A percentile compares a stretch with the other conserved stretches of the same genome.
Evolutionary conservation across 352 stramenopile genomes (phyloP).

Genomic region (Pythium plurisporium): DNA sequence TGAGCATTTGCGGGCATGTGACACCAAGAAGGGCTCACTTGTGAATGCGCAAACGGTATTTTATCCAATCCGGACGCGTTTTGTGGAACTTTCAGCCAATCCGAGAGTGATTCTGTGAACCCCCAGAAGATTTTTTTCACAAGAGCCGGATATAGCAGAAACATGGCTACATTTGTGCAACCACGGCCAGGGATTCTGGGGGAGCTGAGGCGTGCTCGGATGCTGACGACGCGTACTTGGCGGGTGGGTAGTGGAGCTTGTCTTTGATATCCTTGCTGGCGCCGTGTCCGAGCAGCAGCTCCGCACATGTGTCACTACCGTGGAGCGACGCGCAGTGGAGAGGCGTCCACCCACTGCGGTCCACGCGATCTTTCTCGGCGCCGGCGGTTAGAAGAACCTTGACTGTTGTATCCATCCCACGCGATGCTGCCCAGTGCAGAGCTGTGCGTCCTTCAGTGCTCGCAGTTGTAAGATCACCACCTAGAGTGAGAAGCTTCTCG

Average conservation of each 20-base stretch:
- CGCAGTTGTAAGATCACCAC: slow-evolving; percentile 28
- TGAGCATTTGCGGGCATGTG: slow-evolving; percentile 15
- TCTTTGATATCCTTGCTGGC: slow-evolving; percentile 27
- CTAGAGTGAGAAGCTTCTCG: slow-evolving; percentile 32
- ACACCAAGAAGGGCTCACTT: slow-evolving; percentile 1
- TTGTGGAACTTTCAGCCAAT: slow-evolving; percentile 13
- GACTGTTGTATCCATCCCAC: slow-evolving; percentile 38
- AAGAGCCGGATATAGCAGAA: slow-evolving; percentile 14
- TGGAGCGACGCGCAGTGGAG: slow-evolving; percentile 62
- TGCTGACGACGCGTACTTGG: slow-evolving; percentile 8
- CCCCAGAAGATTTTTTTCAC: slow-evolving; percentile 22
- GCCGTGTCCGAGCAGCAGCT: slow-evolving; percentile 35
- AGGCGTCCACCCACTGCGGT: slow-evolving; percentile 50
- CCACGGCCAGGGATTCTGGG: background rate
- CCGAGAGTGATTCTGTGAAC: background rate
- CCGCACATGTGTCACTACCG: slow-evolving; percentile 27
- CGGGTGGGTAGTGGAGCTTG: slow-evolving; percentile 34
- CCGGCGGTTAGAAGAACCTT: slow-evolving; percentile 30
- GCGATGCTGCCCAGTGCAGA: slow-evolving; percentile 57
- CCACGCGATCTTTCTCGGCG: slow-evolving; percentile 27
- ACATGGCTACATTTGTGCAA: slow-evolving; percentile 22
- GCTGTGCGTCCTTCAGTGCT: slow-evolving; percentile 51
- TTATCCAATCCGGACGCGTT: background rate
- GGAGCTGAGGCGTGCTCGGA: too few relatives aligned
- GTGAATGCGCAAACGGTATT: slow-evolving; percentile 41